These are phyloP conservation scores for Jimgerdemannia flammicorona DNA, from an alignment of 192 early-diverging fungal species.

Conservation along the genomic window DNA sequence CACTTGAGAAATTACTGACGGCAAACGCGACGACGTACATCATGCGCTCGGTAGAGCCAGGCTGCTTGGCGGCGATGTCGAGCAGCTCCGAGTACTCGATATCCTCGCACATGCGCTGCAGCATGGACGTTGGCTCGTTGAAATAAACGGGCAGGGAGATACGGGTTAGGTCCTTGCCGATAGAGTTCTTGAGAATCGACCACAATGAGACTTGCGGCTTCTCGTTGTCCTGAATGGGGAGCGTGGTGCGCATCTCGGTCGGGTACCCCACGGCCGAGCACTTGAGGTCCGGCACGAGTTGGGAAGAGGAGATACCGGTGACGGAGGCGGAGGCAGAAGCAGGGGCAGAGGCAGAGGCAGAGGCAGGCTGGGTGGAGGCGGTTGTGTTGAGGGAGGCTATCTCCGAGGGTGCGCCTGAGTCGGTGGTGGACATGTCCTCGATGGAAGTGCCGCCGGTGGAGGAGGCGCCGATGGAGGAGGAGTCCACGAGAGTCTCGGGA, in stretches of 20 bases:
- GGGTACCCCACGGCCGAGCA: slow-evolving; percentile 28
- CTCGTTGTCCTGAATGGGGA: slow-evolving; percentile 44
- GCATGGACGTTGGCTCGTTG: slow-evolving; percentile 83
- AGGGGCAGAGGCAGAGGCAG: background rate
- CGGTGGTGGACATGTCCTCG: background rate
- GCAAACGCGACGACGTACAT: slow-evolving; percentile 84
- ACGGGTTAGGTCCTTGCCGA: slow-evolving; percentile 82
- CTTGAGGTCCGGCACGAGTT: background rate
- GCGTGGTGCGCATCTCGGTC: slow-evolving; percentile 29
- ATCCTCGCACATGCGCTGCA: slow-evolving; percentile 85
- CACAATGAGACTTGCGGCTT: slow-evolving; percentile 74
- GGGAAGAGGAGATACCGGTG: background rate
- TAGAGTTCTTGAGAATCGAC: slow-evolving; percentile 84
- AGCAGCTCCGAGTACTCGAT: slow-evolving; percentile 84
- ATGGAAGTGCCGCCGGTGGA: background rate
- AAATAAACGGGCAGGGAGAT: slow-evolving; percentile 87
- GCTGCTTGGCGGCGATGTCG: slow-evolving; percentile 65
- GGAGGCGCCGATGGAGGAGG: background rate
- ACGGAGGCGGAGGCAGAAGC: background rate
- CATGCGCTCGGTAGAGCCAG: slow-evolving; percentile 55
- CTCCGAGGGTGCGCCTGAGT: background rate
- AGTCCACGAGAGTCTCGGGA: background rate
- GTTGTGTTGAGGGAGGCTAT: background rate
- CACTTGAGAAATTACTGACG: slow-evolving; percentile 84
- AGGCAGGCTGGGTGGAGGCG: background rate